Evolutionary conservation across 1,139 yeast species (phyloP).

Genomic region (Lodderomyces theae): DNA sequence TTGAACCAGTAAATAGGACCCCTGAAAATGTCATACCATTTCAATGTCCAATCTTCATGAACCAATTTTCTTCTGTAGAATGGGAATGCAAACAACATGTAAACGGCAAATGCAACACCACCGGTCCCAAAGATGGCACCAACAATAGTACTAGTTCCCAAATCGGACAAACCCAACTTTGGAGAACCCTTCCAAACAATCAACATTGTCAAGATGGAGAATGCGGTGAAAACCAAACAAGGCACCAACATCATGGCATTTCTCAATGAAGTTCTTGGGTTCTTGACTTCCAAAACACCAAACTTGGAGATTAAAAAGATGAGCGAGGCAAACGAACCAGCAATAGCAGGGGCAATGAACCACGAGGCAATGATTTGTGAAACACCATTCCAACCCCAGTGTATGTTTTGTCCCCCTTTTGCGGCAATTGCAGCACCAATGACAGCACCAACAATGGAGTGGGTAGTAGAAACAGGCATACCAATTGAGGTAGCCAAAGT

Average conservation of each 20-base stretch:
- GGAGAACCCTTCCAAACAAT: conserved; percentile 76
- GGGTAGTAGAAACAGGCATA: conserved; percentile 79
- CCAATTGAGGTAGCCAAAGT: conserved; percentile 64
- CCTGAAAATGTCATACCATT: conserved; percentile 51
- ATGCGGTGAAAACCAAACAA: conserved; percentile 56
- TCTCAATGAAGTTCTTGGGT: conserved; percentile 38
- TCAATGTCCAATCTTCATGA: conserved; percentile 65
- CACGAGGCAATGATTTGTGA: conserved; percentile 75
- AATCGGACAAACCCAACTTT: conserved; percentile 50
- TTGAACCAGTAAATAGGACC: conserved; percentile 62
- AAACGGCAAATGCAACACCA: conserved; percentile 51
- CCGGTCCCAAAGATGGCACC: conserved; percentile 65
- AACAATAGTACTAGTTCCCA: conserved; percentile 49
- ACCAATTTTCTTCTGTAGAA: conserved; percentile 60
- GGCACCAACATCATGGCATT: conserved; percentile 63
- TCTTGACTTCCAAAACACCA: conserved; percentile 58
- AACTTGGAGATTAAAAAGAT: conserved; percentile 60
- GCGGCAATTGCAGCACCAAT: conserved; percentile 79
- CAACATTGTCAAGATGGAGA: conserved; percentile 60
- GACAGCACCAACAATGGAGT: conserved; percentile 74
- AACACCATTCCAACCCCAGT: conserved; percentile 79
- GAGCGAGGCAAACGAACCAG: conserved; percentile 61
- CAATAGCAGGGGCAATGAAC: conserved; percentile 76
- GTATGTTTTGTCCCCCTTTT: conserved; percentile 51
- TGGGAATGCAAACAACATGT: conserved; percentile 59